A percentile compares a stretch with the other conserved stretches of the same genome.
Evolutionary conservation across 345 rosid species (phyloP).

Genomic region (Luvunga scandens): DNA sequence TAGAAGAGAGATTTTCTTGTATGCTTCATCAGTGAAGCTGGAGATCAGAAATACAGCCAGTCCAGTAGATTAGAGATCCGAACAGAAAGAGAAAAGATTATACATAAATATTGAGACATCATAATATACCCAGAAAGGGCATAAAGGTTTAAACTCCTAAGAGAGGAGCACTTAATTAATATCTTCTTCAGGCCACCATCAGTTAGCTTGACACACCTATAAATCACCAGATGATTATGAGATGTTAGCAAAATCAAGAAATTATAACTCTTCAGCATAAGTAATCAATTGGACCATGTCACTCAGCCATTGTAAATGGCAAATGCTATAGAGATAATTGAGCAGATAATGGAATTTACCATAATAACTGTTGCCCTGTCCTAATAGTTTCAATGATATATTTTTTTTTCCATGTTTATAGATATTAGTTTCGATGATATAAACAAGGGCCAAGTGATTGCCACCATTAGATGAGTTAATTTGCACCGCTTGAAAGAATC

Average conservation of each 20-base stretch:
- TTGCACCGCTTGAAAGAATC: background rate
- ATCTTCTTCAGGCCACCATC: slow-evolving; percentile 72
- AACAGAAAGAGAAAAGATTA: slow-evolving; percentile 9
- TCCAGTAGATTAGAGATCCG: slow-evolving; percentile 4
- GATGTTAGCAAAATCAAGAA: background rate
- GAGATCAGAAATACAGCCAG: slow-evolving; percentile 19
- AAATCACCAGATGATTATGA: slow-evolving; percentile 6
- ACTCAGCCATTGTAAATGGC: background rate
- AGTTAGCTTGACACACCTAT: slow-evolving; percentile 83
- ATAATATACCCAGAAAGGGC: slow-evolving; percentile 71
- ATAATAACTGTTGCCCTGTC: background rate
- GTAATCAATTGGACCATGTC: background rate
- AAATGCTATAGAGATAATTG: background rate
- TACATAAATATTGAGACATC: background rate
- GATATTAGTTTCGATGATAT: background rate
- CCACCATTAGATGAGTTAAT: background rate
- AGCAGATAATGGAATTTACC: background rate
- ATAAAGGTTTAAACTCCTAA: slow-evolving; percentile 74
- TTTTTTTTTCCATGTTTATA: too few relatives aligned
- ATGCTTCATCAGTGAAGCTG: slow-evolving; percentile 79
- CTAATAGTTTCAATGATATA: background rate
- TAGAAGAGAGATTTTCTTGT: slow-evolving; percentile 63
- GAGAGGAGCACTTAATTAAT: slow-evolving; percentile 56
- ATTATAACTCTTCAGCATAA: background rate
- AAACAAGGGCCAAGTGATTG: background rate